These are phyloP conservation scores for Akanthomyces muscarius DNA, from an alignment of 2,329 filamentous ascomycete species.

Conservation along the genomic window DNA sequence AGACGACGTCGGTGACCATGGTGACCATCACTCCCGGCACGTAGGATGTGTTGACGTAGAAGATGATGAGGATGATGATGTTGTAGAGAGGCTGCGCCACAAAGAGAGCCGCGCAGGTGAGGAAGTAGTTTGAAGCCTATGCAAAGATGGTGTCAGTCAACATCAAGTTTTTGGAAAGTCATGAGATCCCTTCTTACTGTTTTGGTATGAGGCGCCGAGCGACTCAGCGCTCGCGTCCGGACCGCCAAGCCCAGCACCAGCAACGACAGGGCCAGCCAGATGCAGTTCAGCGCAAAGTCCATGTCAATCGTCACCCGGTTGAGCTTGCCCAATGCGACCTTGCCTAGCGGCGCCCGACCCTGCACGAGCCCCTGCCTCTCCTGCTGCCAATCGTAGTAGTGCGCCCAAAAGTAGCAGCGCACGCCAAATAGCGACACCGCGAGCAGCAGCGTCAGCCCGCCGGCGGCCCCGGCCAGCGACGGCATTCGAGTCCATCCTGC, in stretches of 20 bases:
- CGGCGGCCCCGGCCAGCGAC: not conserved
- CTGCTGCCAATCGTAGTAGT: not conserved
- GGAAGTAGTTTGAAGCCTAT: slow-evolving; percentile 10
- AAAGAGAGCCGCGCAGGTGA: not conserved
- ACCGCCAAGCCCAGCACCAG: slow-evolving; percentile 3
- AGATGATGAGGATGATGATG: slow-evolving; percentile 9
- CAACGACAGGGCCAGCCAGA: slow-evolving; percentile 7
- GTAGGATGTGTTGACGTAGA: not conserved
- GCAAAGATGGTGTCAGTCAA: not conserved
- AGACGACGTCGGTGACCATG: not conserved
- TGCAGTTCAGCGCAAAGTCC: slow-evolving; percentile 13
- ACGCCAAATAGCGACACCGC: not conserved
- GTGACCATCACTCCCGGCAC: not conserved
- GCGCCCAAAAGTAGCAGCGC: slow-evolving; percentile 14
- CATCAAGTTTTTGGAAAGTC: too few species aligned
- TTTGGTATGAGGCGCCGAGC: slow-evolving; percentile 6
- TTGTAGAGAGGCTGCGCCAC: slow-evolving; percentile 10
- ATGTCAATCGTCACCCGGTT: not conserved
- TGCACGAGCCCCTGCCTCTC: not conserved
- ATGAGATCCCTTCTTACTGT: not conserved
- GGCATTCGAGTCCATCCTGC: slow-evolving; percentile 1
- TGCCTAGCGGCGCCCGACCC: not conserved
- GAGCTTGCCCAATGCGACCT: not conserved
- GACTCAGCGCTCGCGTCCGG: slow-evolving; percentile 1
- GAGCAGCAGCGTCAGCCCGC: not conserved